These are phyloP conservation scores for Apostasia ramifera DNA, from an alignment of 106 monocot genomes.

Conservation along the genomic window DNA sequence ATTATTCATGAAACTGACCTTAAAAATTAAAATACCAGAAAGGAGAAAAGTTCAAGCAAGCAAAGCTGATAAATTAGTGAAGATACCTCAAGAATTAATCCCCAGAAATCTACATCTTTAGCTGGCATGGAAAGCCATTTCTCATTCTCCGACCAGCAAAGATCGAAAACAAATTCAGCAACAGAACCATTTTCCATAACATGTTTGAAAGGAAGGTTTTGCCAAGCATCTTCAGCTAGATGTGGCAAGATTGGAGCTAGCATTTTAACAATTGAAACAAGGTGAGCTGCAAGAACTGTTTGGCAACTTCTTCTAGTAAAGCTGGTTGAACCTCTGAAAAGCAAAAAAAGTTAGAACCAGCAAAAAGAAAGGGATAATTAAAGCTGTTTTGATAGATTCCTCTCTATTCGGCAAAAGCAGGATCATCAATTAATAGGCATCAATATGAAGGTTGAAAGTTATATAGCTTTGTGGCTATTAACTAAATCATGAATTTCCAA, in stretches of 20 bases:
- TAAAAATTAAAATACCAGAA: no score
- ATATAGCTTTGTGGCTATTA: no score
- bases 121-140: slow-evolving; percentile 40
- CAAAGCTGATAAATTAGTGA: no score
- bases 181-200: slow-evolving; percentile 43
- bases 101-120: slow-evolving; percentile 69
- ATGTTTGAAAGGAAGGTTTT: slow-evolving; percentile 81
- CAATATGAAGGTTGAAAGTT: no score
- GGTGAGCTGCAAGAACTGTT: slow-evolving; percentile 84
- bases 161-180: slow-evolving; percentile 70
- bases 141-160: slow-evolving; percentile 63
- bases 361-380: background rate
- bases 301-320: slow-evolving; percentile 87
- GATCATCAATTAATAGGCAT: no score
- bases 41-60: no score
- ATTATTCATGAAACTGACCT: no score
- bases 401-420: no score
- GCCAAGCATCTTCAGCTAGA: slow-evolving; percentile 97
- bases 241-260: slow-evolving; percentile 92
- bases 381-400: no score
- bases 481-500: no score
- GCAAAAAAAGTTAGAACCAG: slow-evolving; percentile 6
- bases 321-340: slow-evolving; percentile 62
- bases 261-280: slow-evolving; percentile 59
- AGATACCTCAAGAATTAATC: slow-evolving; percentile 62